Evolutionary conservation across 352 stramenopile species (phyloP), one percentile per base, ranked within the genome.

Genomic region (Globisporangium mamillatum): DNA sequence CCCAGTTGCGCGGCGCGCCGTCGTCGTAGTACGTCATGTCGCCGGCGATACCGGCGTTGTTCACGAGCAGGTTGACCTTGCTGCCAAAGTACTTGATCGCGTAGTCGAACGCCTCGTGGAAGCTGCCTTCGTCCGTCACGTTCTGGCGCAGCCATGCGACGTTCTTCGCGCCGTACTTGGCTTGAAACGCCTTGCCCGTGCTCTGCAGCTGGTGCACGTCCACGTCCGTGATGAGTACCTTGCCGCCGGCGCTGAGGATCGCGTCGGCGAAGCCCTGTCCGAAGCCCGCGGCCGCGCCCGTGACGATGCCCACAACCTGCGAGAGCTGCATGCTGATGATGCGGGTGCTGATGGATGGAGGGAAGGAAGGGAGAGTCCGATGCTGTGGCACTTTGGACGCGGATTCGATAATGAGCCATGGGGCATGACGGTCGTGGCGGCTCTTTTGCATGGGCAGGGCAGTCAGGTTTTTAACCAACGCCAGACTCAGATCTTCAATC

Each of bases 181-280:
- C 60, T 66, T 88, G 75, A 14, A 94, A 71, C 58, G 79, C 79
- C 66, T 86, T 84, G 67, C 79, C 82, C 62, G 83, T 82, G 34
- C 70, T 71, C 69, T 88, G 73, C 34, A 95, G 75, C 64, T 79
- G 72, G 61, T 86, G 68, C 54, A 82, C 72, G 66, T 95, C 79
- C 38, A 93, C 77, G 66, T 93, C 85, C 66, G 87, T 93, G 76
- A 93, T 87, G 70, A 95, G 75, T 16, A 84, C 85, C 36, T 85
- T 84, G 56, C 85, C 85, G 34, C 79, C 74, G 20, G 53, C 68
- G 1, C 69, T 34, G 52, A 93, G 71, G 50, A 95, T 81, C 24
- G 75, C 67, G 66, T 87, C 79, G 1, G 83, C 73, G 68, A 93
- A 95, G 14, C 75, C 87, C 41, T 75, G 74, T 44, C 87, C 87